These are phyloP conservation scores for Aspergillus proliferans DNA, from an alignment of 2,329 filamentous ascomycete species.

Conservation along the genomic window DNA sequence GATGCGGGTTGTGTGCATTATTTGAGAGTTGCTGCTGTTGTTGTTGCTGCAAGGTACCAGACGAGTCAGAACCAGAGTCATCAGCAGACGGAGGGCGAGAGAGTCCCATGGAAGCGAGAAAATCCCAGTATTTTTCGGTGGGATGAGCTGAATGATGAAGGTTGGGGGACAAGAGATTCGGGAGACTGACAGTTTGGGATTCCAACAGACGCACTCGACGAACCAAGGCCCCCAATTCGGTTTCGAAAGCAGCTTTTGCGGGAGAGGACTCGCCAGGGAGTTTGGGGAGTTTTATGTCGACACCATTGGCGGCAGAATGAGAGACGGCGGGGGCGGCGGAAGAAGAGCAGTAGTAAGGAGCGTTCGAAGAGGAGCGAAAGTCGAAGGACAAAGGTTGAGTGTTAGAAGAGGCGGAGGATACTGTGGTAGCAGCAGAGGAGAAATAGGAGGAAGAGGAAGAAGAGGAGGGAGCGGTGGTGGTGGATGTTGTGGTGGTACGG, in stretches of 20 bases:
- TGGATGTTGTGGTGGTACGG: conserved; percentile 15
- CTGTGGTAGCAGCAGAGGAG: conserved; percentile 24
- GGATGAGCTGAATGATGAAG: conserved; percentile 60
- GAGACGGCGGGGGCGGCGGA: background rate
- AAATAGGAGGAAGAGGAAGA: conserved; percentile 7
- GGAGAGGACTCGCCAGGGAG: conserved; percentile 71
- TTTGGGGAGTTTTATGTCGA: conserved; percentile 51
- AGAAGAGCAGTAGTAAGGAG: background rate
- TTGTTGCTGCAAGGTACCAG: conserved; percentile 31
- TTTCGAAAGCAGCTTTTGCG: conserved; percentile 73
- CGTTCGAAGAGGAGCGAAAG: conserved; percentile 20
- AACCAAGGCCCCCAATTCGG: conserved; percentile 72
- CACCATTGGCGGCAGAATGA: conserved; percentile 41
- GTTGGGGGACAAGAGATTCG: conserved; percentile 61
- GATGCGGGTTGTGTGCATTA: conserved; percentile 20
- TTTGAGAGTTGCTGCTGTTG: background rate
- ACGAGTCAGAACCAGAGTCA: conserved; percentile 30
- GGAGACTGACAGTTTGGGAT: conserved; percentile 57
- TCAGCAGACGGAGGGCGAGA: conserved; percentile 27
- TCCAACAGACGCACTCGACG: conserved; percentile 77
- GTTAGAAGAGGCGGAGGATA: conserved; percentile 8
- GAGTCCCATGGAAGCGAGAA: conserved; percentile 28
- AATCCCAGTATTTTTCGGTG: conserved; percentile 39
- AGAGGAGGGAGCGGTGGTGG: background rate
- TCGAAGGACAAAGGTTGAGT: conserved; percentile 30